phyloP scores from a whole-genome alignment of 768 basidiomycete genomes.

The Agrocybe pediades region DNA sequence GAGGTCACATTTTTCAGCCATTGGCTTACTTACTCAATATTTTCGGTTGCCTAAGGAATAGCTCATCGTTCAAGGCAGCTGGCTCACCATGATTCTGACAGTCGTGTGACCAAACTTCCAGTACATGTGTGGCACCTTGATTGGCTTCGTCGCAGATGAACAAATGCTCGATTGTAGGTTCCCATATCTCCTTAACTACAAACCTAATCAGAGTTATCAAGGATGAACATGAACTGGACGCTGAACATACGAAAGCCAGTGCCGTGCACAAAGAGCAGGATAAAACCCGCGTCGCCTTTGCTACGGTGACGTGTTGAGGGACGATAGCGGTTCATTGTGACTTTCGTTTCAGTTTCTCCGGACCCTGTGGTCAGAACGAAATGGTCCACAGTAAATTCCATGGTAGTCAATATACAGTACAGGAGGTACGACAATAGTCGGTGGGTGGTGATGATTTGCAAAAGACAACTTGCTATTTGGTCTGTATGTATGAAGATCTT shows the following conservation, averaged over 20 bases:
- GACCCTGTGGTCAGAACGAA: background rate
- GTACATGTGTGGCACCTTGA: background rate
- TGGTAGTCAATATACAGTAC: background rate
- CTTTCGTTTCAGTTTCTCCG: background rate
- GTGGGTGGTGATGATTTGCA: no score
- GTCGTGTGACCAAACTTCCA: slow-evolving; percentile 2
- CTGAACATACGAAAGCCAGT: background rate
- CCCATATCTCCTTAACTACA: slow-evolving; percentile 2
- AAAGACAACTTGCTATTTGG: no score
- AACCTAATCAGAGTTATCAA: background rate
- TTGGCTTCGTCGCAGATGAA: background rate
- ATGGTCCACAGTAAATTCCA: slow-evolving; percentile 1
- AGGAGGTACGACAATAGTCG: no score
- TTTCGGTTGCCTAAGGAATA: background rate
- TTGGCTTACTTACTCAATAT: background rate
- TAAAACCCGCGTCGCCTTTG: background rate
- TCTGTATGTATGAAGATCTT: no score
- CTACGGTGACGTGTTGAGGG: background rate
- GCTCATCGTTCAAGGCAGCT: background rate
- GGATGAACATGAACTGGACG: background rate
- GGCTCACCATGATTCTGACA: slow-evolving; percentile 5
- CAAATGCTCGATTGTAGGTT: background rate
- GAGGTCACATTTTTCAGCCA: background rate
- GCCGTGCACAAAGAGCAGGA: slow-evolving; percentile 2
- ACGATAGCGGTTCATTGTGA: background rate